Base-by-base conservation (phyloP, 2,329 filamentous ascomycete genomes). In the Alternaria metachromatica region DNA sequence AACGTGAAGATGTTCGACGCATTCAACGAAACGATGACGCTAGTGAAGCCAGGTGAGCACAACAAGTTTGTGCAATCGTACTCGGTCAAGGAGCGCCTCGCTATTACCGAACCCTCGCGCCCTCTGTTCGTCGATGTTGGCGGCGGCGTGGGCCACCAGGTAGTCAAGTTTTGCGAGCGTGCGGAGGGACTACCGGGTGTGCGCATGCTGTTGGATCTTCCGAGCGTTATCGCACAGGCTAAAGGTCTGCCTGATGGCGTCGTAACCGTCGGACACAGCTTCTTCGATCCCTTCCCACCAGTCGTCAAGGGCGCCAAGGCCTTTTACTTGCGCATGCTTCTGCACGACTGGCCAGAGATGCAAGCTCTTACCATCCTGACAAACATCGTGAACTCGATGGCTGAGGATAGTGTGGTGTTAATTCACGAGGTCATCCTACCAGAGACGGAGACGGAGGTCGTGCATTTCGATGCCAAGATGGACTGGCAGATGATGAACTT, bases 401-500 rank as follows among this genome's bases (percentile, higher is more conserved):
- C 23, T 79, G 61, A 50, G 73, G 79, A 51, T 78, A 82, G 80
- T 8, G 81, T 82, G 56, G 45, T 85, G 5, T 66, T 86, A 15
- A 76, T 86, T 41, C 80, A 82, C 33, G 83, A 85, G 46, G 78
- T 79, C 55, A 71, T 82, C 1, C 69, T 84, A 15, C 80, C n/a
- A 6, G 50, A 41, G 9, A 20, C 81, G 4, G 76, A 80, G 9
- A 74, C 63, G 2, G 75, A 74, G 1, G 75, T 82, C 1, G 63
- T 69, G 6, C 72, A 71, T 63, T 72, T 76, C 13, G 55, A 69
- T 28, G 79, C 76, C 2, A 68, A 70, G 12, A 64, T 82, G 33
- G 83, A 85, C 68, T 71, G 82, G 55, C 72, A 78, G 33, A 82
- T 85, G 82, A 80, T 84, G 78, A 66, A 76, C 6, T 69, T 80